Base-by-base conservation (phyloP, 768 basidiomycete genomes). In the Panaeolus papilionaceus region DNA sequence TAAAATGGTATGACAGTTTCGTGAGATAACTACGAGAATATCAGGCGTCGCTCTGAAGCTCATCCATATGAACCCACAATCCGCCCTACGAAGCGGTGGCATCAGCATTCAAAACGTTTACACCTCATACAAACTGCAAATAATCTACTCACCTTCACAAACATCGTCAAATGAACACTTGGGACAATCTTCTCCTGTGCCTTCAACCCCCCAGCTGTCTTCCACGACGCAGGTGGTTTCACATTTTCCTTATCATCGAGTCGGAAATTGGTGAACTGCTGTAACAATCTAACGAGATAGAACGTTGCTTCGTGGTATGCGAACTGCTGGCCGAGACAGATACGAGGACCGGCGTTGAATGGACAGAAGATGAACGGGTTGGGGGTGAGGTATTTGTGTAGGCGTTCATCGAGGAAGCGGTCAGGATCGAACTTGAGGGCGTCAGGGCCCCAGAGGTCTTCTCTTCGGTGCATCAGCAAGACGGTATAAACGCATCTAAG, bases 401-500 rank as follows among this genome's bases (percentile, higher is more conserved):
- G 68, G 0, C 89, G 79, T 38, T 85, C 81, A 67, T 91, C 89
- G 37, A 91, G 72, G 80, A 89, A 91, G 2, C 89, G 81, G 66
- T 89, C 85, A 0, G 90, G 90, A 71, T 90, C 89, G 71, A 90
- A 91, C 67, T 78, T 70, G 14, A 82, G 75, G n/a, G 88, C 87
- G 84, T 88, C 88, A 1, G 87, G 81, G 9, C 88, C 87, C 88
- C 87, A 89, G 5, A 87, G 79, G 64, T 86, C 85, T 45, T 76
- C 80, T 33, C 86, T 79, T 23, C 79, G 74, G 58, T 82, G 80
- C 75, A 80, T 81, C 68, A 76, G 69, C 73, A 84, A 75, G 7
- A 81, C 77, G 58, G 76, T 75, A 64, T 79, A 79, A 20, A 71
- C 67, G 64, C 83, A 84, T 67, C 28, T 40, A 16, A 42, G n/a